Evolutionary conservation across 345 rosid species (phyloP), one percentile per base, ranked within the genome.

Genomic region (Noccaea caerulescens): DNA sequence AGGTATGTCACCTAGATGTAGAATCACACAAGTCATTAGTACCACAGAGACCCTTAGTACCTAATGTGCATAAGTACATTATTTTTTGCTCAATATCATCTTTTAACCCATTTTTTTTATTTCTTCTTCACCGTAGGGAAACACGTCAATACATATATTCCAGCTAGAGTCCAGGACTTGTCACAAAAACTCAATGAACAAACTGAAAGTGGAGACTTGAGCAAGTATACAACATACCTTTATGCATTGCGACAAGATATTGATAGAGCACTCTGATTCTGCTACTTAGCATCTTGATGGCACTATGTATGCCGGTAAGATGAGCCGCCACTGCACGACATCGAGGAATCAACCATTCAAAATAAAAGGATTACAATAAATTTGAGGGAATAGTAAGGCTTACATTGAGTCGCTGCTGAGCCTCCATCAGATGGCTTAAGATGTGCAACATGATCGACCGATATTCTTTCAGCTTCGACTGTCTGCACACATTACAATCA

Each of bases 361-460:
- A 43, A 1, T 34, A 37, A 69, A 13, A 73, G 10, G 51, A 53
- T 46, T 44, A 44, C 23, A 36, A 39, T 49, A 14, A 13, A 38
- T 6, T 13, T 5, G 7, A 38, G 46, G 0, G 60, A 32, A 54
- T 10, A 10, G 52, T 6, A 63, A 56, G 51, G 71, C 79, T 82
- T 41, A 86, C 99, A 79, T 54, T 94, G 99, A 12, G 99, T 94
- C 68, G 98, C 99, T 6, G 99, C 98, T 16, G 98, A 89, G 61
- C 99, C 93, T 62, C 99, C 80, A 8, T 91, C 98, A 58, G 99
- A 91, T 52, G 99, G 97, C 73, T 94, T 94, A 58, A 94, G 96
- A 73, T 94, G 99, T 42, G 99, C 99, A 68, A 94, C 97, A 80
- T 93, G 98, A 83, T 93, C 98, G 11, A 93, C 96, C 30, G 97